Percentiles rank a stretch among this genome's conserved stretches.
Conservation (phyloP, 2,329 filamentous ascomycete genomes). For the Pezicula carpinea region DNA sequence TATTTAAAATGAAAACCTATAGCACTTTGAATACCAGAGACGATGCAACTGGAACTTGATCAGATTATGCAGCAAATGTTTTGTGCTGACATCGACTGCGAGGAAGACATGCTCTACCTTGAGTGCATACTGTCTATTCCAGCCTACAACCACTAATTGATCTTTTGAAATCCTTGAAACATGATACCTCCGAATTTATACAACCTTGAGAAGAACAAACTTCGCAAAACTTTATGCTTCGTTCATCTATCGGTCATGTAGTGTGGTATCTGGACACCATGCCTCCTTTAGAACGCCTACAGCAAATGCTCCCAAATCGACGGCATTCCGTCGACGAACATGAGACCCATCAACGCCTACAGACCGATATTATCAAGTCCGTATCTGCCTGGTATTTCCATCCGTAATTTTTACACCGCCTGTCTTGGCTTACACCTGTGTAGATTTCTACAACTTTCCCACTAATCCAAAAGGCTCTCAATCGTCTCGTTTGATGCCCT, state of each 20-base stretch:
- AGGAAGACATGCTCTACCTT: too few species aligned
- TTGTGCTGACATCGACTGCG: too few species aligned
- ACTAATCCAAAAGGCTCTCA: constrained; percentile 14
- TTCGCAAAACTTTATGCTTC: constrained; percentile 2
- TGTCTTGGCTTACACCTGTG: background rate
- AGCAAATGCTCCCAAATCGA: background rate
- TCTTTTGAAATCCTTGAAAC: background rate
- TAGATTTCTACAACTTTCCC: background rate
- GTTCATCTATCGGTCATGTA: background rate
- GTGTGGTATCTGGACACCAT: background rate
- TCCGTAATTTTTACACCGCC: background rate
- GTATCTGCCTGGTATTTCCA: background rate
- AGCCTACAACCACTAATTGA: too few species aligned
- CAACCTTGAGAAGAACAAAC: background rate
- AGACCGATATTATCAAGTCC: background rate
- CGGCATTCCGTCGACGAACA: background rate
- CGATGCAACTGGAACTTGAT: too few species aligned
- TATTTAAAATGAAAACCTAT: too few species aligned
- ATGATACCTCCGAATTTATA: background rate
- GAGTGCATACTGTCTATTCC: too few species aligned
- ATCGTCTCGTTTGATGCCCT: constrained; percentile 32
- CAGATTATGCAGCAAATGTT: too few species aligned
- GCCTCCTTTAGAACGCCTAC: background rate
- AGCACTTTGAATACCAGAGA: too few species aligned
- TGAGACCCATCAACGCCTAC: background rate